phyloP scores from a whole-genome alignment of 306 rosid species.

The Lathyrus aphaca region DNA sequence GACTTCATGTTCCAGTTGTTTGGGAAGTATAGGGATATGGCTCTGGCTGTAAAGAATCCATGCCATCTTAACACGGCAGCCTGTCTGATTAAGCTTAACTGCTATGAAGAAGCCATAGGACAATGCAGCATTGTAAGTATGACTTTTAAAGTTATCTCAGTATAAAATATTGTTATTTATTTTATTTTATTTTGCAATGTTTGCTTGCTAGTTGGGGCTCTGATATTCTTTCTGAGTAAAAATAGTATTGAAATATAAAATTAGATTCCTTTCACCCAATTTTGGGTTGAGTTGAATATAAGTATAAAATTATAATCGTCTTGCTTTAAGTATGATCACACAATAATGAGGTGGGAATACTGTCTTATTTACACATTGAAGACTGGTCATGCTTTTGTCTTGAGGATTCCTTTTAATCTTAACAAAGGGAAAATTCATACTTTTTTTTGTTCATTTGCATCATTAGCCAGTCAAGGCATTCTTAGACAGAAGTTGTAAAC shows the following conservation, averaged over 20 bases:
- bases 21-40: slow-evolving; percentile 93
- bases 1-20: slow-evolving; percentile 97
- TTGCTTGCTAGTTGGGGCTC: not conserved
- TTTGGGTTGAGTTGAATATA: slow-evolving; percentile 19
- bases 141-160: slow-evolving; percentile 16
- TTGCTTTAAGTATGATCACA: not conserved
- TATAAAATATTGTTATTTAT: not conserved
- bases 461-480: not conserved
- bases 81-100: slow-evolving; percentile 83
- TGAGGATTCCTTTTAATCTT: slow-evolving; percentile 14
- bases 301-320: too few relatives aligned
- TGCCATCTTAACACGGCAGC: slow-evolving; percentile 97
- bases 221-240: not conserved
- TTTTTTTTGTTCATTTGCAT: slow-evolving; percentile 7
- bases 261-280: not conserved
- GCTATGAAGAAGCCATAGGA: slow-evolving; percentile 83
- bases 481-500: not conserved
- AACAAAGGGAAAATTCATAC: slow-evolving; percentile 17
- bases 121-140: slow-evolving; percentile 80
- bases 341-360: not conserved
- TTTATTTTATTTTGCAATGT: not conserved
- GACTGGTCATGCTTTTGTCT: slow-evolving; percentile 19
- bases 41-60: slow-evolving; percentile 89
- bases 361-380: not conserved
- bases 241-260: not conserved